Percentiles rank a stretch among this genome's conserved stretches.
These are phyloP conservation scores for Podospora comata DNA, from an alignment of 495 filamentous ascomycete genomes.

Conservation along the genomic window DNA sequence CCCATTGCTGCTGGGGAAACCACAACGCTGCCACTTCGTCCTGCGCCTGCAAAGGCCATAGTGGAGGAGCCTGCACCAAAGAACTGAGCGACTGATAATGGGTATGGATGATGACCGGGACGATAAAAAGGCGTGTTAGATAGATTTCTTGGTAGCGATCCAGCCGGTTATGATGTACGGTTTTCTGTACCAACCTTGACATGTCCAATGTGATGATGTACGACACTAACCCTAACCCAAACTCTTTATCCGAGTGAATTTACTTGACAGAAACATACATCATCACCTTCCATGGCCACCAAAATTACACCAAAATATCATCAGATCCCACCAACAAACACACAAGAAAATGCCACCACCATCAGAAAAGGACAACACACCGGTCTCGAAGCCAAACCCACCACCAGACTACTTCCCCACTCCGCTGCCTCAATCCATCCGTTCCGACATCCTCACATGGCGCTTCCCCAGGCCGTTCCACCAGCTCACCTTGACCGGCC, in stretches of 20 bases:
- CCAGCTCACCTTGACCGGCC: slow-evolving; percentile 35
- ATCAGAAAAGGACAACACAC: not conserved
- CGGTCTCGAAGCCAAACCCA: not conserved
- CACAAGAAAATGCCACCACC: not conserved
- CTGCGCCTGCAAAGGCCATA: slow-evolving; percentile 4
- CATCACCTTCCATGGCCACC: not conserved
- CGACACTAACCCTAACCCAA: not conserved
- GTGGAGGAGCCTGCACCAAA: slow-evolving; percentile 7
- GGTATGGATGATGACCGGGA: slow-evolving; percentile 1
- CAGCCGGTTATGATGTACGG: not conserved
- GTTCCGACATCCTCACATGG: slow-evolving; percentile 40
- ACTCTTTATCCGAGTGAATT: not conserved
- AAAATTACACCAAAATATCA: not conserved
- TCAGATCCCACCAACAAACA: not conserved
- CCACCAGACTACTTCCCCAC: slow-evolving; percentile 30
- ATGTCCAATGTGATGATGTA: not conserved
- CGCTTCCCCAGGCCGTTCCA: slow-evolving; percentile 37
- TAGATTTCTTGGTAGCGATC: not conserved
- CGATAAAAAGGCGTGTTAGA: slow-evolving; percentile 2
- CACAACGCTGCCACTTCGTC: slow-evolving; percentile 16
- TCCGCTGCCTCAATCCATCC: slow-evolving; percentile 34
- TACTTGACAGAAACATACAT: not conserved
- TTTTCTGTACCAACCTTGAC: not conserved
- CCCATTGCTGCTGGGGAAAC: slow-evolving; percentile 10
- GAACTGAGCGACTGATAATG: not conserved